A percentile compares a stretch with the other conserved stretches of the same genome.
These are phyloP conservation scores for Apiospora marii DNA, from an alignment of 2,329 filamentous ascomycete species.

Conservation along the genomic window DNA sequence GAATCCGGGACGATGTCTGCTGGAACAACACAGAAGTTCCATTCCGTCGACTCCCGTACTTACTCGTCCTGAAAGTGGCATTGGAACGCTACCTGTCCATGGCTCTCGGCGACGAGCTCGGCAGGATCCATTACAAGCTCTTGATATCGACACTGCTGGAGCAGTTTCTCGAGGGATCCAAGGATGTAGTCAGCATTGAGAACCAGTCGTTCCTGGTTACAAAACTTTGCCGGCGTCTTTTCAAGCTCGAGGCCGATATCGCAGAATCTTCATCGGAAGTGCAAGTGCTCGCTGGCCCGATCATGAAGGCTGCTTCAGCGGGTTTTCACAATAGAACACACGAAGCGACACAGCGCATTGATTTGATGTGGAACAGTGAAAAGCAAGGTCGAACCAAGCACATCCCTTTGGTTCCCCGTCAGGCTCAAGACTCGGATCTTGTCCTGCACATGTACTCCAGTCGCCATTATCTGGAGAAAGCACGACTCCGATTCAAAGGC, in stretches of 20 bases:
- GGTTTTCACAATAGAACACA: conserved; percentile 40
- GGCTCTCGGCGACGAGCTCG: conserved; percentile 46
- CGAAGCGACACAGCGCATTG: conserved; percentile 38
- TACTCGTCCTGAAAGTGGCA: conserved; percentile 67
- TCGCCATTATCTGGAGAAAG: conserved; percentile 39
- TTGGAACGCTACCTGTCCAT: conserved; percentile 58
- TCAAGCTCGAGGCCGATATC: conserved; percentile 60
- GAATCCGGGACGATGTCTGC: conserved; percentile 69
- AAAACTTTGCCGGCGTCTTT: conserved; percentile 65
- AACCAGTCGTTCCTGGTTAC: conserved; percentile 50
- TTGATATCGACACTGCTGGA: conserved; percentile 57
- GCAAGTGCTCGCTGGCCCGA: conserved; percentile 34
- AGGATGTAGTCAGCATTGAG: conserved; percentile 44
- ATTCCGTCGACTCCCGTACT: conserved; percentile 69
- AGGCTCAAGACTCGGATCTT: conserved; percentile 42
- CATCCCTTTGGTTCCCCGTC: conserved; percentile 51
- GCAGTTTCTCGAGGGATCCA: conserved; percentile 51
- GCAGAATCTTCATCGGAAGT: conserved; percentile 27
- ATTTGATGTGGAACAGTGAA: conserved; percentile 46
- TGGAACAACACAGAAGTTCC: conserved; percentile 56
- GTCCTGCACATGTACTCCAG: conserved; percentile 50
- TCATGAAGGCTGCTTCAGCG: conserved; percentile 41
- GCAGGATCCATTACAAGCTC: conserved; percentile 63
- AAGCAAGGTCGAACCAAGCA: conserved; percentile 45
- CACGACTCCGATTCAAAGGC: neutral